Conservation (phyloP, 75 land plant genomes). For the Gnetum montanum region DNA sequence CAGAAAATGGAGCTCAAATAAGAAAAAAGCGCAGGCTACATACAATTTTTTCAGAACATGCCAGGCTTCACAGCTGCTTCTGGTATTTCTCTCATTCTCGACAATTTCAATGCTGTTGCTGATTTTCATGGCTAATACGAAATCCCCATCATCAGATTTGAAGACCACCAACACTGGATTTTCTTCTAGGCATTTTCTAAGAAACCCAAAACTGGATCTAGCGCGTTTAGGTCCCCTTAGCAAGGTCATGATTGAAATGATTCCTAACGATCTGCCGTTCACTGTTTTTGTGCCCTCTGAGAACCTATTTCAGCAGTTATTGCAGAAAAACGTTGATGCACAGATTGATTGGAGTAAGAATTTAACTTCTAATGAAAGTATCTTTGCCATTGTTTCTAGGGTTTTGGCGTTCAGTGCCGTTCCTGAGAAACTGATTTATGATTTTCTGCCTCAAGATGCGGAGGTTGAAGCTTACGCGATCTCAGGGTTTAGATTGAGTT, state of each 20-base stretch:
- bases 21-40: no score
- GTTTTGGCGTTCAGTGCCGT: slow-evolving; percentile 54
- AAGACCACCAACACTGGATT: no score
- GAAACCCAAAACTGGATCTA: neutral
- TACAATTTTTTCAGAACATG: no score
- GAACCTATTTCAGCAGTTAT: slow-evolving; percentile 22
- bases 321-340: slow-evolving; percentile 9
- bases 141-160: no score
- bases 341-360: neutral
- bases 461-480: slow-evolving; percentile 39
- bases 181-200: slow-evolving; percentile 2
- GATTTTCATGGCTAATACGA: no score
- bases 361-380: neutral
- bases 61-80: no score
- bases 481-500: slow-evolving; percentile 29
- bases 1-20: no score
- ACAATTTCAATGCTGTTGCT: no score
- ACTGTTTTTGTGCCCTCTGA: slow-evolving; percentile 76
- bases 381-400: slow-evolving; percentile 50
- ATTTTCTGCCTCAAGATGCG: slow-evolving; percentile 9
- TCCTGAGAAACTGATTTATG: slow-evolving; percentile 27
- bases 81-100: no score
- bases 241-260: slow-evolving; percentile 56
- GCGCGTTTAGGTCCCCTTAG: slow-evolving; percentile 17
- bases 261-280: slow-evolving; percentile 62